Evolutionary conservation across 163 green algal genomes (phyloP), one percentile per base, ranked within the genome.

Genomic region (Chlorella variabilis): DNA sequence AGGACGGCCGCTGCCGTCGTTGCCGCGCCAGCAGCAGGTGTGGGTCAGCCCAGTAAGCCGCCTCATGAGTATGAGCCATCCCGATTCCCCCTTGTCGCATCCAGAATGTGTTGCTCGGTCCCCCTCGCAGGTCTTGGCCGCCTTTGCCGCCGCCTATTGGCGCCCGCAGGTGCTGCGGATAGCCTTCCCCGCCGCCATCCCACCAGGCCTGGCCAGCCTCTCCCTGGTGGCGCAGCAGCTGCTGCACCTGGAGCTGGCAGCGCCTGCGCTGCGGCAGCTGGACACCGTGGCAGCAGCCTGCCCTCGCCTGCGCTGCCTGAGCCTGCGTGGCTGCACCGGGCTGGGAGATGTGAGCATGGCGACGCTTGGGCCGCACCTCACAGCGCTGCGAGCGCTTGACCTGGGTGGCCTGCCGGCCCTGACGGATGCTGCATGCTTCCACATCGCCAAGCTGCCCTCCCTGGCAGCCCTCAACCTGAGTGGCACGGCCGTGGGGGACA

Each of bases 291-390:
- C 33, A 1, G 58, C 59, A 0, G 61, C 27, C 29, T 73, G 59
- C 75, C 75, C 59, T 1, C 59, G 51, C 7, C 75, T 81, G 31
- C 45, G 59, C 41, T 81, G 75, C 75, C 61, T 81, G 13, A 74
- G 63, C 48, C 63, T 82, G 48, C 76, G 76, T 2, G 63, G 76
- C 21, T 76, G 76, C 76, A 21, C 45, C 33, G 21, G 36, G 20
- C 36, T 82, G 34, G 34, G 17, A 9, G 76, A 82, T 27, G 62
- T 33, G 33, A 39, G 34, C 25, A 5, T 82, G 33, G 63, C 9
- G 36, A 63, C 36, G 13, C 63, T 82, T 17, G 15, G 15, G 38
- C 0, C 36, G 5, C 15, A 21, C 17, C 38, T 66, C 5, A 31
- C 63, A 25, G 36, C 18, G 3, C 63, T 82, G 48, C 23, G 4